phyloP scores from a whole-genome alignment of 768 basidiomycete genomes.

The Termitomyces bulborhizus region DNA sequence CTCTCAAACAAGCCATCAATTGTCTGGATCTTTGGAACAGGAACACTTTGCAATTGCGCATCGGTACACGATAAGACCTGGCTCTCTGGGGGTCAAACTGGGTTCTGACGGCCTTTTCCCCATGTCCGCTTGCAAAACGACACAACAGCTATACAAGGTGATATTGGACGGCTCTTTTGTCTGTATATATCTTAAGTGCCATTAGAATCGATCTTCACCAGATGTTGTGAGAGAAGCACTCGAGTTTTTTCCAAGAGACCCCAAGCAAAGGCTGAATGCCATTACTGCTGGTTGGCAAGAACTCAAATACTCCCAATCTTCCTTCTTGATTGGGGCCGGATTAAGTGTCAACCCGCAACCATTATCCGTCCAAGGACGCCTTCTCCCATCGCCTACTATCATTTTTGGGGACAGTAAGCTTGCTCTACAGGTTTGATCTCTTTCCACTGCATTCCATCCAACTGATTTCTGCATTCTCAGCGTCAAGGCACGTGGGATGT shows the following conservation, averaged over 20 bases:
- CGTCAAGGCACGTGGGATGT: constrained; percentile 26
- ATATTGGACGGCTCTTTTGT: neutral
- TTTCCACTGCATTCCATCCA: neutral
- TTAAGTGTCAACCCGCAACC: constrained; percentile 26
- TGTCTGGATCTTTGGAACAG: constrained; percentile 9
- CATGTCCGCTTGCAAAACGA: constrained; percentile 18
- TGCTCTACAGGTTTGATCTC: constrained; percentile 8
- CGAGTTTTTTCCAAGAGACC: constrained; percentile 20
- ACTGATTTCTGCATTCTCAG: constrained; percentile 1
- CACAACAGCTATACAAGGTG: constrained; percentile 25
- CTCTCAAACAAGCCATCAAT: neutral
- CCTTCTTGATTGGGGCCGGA: constrained; percentile 34
- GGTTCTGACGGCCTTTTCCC: constrained; percentile 23
- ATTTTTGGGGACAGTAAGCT: constrained; percentile 17
- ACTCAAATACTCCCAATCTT: constrained; percentile 30
- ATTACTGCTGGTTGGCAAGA: constrained; percentile 24
- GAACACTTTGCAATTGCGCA: constrained; percentile 21
- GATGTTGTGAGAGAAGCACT: constrained; percentile 25
- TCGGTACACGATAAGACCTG: constrained; percentile 15
- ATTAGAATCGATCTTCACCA: constrained; percentile 22
- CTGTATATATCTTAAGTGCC: neutral
- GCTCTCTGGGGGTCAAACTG: constrained; percentile 22
- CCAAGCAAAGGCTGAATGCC: constrained; percentile 15
- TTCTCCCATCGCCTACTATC: constrained; percentile 27
- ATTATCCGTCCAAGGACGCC: constrained; percentile 26